These are phyloP conservation scores for Xylariaceae sp. DNA, from an alignment of 2,329 filamentous ascomycete genomes.

Conservation along the genomic window DNA sequence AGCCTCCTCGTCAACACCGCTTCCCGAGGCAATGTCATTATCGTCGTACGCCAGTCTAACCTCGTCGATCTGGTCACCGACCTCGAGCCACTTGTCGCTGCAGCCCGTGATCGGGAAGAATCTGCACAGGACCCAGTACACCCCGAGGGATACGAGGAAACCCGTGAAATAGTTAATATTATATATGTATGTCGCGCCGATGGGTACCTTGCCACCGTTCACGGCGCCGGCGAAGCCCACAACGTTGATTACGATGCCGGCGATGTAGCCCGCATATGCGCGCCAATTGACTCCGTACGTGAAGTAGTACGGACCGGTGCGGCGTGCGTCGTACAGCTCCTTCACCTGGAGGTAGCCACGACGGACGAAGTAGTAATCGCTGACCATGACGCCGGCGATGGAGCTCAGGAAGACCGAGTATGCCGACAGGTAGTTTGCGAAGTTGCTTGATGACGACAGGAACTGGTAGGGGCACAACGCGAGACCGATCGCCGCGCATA, in stretches of 20 bases:
- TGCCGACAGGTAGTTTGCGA: slow-evolving; percentile 85
- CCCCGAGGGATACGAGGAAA: slow-evolving; percentile 61
- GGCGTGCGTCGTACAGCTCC: slow-evolving; percentile 71
- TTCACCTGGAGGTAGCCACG: slow-evolving; percentile 74
- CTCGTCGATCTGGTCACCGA: slow-evolving; percentile 48
- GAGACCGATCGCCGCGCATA: slow-evolving; percentile 74
- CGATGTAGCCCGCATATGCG: slow-evolving; percentile 76
- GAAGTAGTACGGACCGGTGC: slow-evolving; percentile 68
- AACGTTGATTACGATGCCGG: slow-evolving; percentile 83
- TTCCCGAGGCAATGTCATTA: slow-evolving; percentile 14
- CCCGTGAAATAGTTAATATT: slow-evolving; percentile 88
- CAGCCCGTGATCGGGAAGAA: slow-evolving; percentile 69
- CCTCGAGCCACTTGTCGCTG: slow-evolving; percentile 61
- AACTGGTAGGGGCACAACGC: slow-evolving; percentile 87
- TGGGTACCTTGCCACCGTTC: slow-evolving; percentile 60
- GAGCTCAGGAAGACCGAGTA: slow-evolving; percentile 93
- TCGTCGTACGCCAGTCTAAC: slow-evolving; percentile 45
- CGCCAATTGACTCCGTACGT: slow-evolving; percentile 74
- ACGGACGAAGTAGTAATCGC: slow-evolving; percentile 83
- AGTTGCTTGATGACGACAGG: slow-evolving; percentile 69
- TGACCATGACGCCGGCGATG: slow-evolving; percentile 86
- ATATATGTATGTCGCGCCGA: slow-evolving; percentile 80
- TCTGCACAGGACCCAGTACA: slow-evolving; percentile 69
- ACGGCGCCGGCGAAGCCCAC: slow-evolving; percentile 86
- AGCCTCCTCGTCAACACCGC: slow-evolving; percentile 39